Percentiles rank a stretch among this genome's conserved stretches.
phyloP scores from a whole-genome alignment of 805 yeast genomes.

The Saitoella complicata region DNA sequence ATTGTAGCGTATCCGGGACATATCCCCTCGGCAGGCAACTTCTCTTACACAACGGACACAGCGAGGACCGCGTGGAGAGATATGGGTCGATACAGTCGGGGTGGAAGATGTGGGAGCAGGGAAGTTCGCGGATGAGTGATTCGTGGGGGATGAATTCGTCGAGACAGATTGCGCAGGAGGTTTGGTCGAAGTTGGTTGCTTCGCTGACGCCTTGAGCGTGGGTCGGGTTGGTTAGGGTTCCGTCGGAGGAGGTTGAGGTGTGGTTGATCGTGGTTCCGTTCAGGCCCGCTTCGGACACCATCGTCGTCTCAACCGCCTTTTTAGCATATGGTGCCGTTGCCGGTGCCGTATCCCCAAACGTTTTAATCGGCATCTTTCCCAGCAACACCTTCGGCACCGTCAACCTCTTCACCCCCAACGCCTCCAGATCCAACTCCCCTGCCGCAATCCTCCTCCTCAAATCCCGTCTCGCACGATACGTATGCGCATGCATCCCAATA shows the following conservation, averaged over 20 bases:
- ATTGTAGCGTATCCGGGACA: conserved; percentile 9
- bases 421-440: conserved; percentile 11
- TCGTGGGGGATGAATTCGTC: conserved; percentile 50
- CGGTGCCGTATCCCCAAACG: neutral
- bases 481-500: conserved; percentile 7
- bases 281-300: neutral
- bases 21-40: conserved; percentile 11
- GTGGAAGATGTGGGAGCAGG: conserved; percentile 74
- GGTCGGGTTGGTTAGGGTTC: neutral
- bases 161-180: conserved; percentile 58
- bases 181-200: conserved; percentile 4
- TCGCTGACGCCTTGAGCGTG: neutral
- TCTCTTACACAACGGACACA: conserved; percentile 56
- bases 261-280: neutral
- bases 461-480: conserved; percentile 6
- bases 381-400: conserved; percentile 11
- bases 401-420: conserved; percentile 10
- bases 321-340: neutral
- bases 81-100: conserved; percentile 67
- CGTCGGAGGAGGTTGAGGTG: neutral
- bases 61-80: conserved; percentile 53
- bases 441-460: conserved; percentile 9
- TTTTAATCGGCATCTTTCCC: conserved; percentile 7
- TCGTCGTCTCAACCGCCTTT: neutral
- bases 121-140: conserved; percentile 37